phyloP scores from a whole-genome alignment of 1,284 basidiomycete species.

The Phenoliferia sp. region DNA sequence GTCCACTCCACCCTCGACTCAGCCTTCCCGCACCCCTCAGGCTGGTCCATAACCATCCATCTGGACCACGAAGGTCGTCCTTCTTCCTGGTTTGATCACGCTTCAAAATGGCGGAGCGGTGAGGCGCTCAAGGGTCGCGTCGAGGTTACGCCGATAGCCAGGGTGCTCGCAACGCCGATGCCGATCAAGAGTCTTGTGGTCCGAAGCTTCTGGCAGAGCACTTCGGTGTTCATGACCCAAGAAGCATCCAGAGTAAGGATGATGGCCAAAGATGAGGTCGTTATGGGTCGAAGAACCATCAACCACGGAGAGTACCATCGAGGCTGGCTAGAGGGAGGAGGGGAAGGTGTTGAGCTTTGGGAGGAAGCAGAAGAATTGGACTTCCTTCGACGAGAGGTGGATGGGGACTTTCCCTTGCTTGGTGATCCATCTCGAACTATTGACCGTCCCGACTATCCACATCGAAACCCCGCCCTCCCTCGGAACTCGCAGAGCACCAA shows the following conservation, averaged over 20 bases:
- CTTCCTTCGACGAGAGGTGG: constrained; percentile 1
- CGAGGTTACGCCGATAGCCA: background rate
- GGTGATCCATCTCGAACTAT: background rate
- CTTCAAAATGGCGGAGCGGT: constrained; percentile 5
- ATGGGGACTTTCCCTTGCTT: constrained; percentile 1
- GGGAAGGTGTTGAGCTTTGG: constrained; percentile 6
- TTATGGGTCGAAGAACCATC: background rate
- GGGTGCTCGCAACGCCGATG: background rate
- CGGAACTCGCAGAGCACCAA: background rate
- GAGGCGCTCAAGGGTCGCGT: background rate
- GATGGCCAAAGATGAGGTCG: background rate
- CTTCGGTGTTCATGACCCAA: background rate
- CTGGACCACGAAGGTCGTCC: background rate
- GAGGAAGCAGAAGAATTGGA: constrained; percentile 1
- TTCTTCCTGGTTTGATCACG: background rate
- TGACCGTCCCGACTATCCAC: background rate
- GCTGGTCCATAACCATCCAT: background rate
- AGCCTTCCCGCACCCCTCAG: background rate
- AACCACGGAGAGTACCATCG: background rate
- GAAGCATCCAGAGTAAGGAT: background rate
- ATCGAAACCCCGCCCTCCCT: background rate
- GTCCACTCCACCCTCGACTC: background rate
- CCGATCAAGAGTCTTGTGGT: background rate
- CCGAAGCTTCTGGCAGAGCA: constrained; percentile 3
- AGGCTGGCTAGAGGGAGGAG: background rate